Percentiles rank a stretch among this genome's conserved stretches.
phyloP scores from a whole-genome alignment of 129 eudicot genomes.

The Chrysanthemum makinoi region DNA sequence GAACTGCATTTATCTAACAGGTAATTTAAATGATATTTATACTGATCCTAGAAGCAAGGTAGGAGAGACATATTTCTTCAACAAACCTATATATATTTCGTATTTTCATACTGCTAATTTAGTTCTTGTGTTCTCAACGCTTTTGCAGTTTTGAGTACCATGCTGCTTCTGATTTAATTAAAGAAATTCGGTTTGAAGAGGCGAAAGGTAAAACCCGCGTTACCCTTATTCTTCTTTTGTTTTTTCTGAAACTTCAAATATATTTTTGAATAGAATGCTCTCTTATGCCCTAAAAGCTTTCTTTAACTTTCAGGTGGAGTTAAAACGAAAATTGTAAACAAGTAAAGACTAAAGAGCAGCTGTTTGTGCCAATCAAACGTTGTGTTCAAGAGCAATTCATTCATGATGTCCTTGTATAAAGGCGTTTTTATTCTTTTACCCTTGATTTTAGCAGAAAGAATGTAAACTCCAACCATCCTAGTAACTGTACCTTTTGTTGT shows the following conservation, averaged over 20 bases:
- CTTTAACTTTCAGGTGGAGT: slow-evolving; percentile 61
- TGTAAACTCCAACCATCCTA: not conserved
- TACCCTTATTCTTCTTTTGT: slow-evolving; percentile 2
- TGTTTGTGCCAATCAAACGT: not conserved
- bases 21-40: slow-evolving; percentile 30
- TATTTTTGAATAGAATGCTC: not conserved
- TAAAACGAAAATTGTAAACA: slow-evolving; percentile 57
- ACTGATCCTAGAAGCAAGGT: too few relatives aligned
- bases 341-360: slow-evolving; percentile 32
- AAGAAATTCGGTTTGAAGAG: slow-evolving; percentile 82
- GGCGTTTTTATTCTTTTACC: slow-evolving; percentile 12
- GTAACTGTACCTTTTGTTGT: slow-evolving; percentile 12
- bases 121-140: slow-evolving; percentile 10
- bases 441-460: slow-evolving; percentile 9
- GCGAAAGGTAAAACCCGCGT: slow-evolving; percentile 56
- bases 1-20: slow-evolving; percentile 71
- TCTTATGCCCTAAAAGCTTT: slow-evolving; percentile 4
- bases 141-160: slow-evolving; percentile 79
- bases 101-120: slow-evolving; percentile 3
- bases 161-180: slow-evolving; percentile 70
- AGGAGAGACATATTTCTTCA: too few relatives aligned
- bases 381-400: slow-evolving; percentile 4
- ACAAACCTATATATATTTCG: not conserved
- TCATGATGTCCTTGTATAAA: slow-evolving; percentile 10
- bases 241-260: not conserved